phyloP scores from a whole-genome alignment of 495 filamentous ascomycete species.

The Friedmanniomyces simplex region DNA sequence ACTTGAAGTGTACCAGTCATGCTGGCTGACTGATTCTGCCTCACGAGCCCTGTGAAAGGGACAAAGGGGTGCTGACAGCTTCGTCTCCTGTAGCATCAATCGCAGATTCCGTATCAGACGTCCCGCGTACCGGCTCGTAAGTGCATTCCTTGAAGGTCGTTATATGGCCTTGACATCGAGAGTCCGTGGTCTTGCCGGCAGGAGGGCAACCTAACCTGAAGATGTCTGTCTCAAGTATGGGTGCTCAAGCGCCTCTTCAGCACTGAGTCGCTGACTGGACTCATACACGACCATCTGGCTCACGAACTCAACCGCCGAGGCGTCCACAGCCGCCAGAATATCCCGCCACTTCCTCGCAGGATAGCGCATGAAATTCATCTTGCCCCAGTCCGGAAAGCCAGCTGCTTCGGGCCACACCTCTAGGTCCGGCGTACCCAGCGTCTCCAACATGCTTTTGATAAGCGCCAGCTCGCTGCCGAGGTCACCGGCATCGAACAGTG shows the following conservation, averaged over 20 bases:
- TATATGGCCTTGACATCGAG: too few relatives aligned
- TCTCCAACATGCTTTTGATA: slow-evolving; percentile 83
- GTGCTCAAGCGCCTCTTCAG: slow-evolving; percentile 20
- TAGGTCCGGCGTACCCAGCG: slow-evolving; percentile 18
- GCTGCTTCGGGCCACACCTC: slow-evolving; percentile 40
- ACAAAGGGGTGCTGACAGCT: too few relatives aligned
- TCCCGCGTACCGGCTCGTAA: too few relatives aligned
- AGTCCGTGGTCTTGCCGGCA: too few relatives aligned
- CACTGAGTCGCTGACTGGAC: slow-evolving; percentile 40
- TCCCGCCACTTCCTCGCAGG: slow-evolving; percentile 43
- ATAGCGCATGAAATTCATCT: slow-evolving; percentile 50
- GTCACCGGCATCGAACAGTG: slow-evolving; percentile 76
- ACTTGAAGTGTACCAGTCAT: too few relatives aligned
- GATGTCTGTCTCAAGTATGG: too few relatives aligned
- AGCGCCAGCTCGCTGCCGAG: slow-evolving; percentile 86
- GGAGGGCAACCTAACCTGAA: too few relatives aligned
- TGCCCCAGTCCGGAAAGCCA: slow-evolving; percentile 54
- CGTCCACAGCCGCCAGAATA: slow-evolving; percentile 40
- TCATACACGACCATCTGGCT: slow-evolving; percentile 47
- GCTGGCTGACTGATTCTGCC: too few relatives aligned
- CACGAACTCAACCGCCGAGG: slow-evolving; percentile 45
- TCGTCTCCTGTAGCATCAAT: too few relatives aligned
- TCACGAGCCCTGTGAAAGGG: too few relatives aligned
- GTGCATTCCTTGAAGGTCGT: too few relatives aligned
- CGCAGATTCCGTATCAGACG: too few relatives aligned